These are phyloP conservation scores for Cubamyces lactineus DNA, from an alignment of 768 basidiomycete species.

Conservation along the genomic window DNA sequence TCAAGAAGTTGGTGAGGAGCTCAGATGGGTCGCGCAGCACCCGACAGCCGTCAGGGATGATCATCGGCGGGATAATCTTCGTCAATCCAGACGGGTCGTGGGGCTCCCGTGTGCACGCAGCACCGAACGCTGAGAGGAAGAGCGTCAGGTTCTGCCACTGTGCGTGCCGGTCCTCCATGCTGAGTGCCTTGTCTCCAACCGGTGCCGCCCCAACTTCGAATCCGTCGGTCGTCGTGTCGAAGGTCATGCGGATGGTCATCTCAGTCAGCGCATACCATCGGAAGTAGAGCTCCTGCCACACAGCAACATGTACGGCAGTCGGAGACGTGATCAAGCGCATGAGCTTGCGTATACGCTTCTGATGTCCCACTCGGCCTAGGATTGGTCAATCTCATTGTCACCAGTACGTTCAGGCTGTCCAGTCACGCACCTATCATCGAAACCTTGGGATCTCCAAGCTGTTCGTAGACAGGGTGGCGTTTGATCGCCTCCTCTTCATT, in stretches of 20 bases:
- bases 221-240: slow-evolving; percentile 35
- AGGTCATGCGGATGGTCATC: slow-evolving; percentile 47
- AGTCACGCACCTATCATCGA: slow-evolving; percentile 62
- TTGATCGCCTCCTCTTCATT: slow-evolving; percentile 67
- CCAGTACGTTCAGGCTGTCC: not conserved
- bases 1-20: slow-evolving; percentile 67
- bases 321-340: slow-evolving; percentile 66
- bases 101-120: slow-evolving; percentile 59
- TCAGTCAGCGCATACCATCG: slow-evolving; percentile 72
- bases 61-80: slow-evolving; percentile 54
- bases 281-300: slow-evolving; percentile 84
- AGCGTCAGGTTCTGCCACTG: slow-evolving; percentile 88
- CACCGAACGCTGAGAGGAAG: slow-evolving; percentile 76
- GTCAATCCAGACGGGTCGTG: slow-evolving; percentile 54
- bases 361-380: slow-evolving; percentile 74
- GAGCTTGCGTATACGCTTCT: slow-evolving; percentile 78
- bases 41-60: slow-evolving; percentile 76
- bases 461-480: slow-evolving; percentile 75
- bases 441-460: slow-evolving; percentile 75
- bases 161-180: slow-evolving; percentile 63
- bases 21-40: slow-evolving; percentile 58
- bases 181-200: slow-evolving; percentile 41
- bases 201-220: slow-evolving; percentile 34
- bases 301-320: slow-evolving; percentile 68
- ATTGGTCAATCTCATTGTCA: slow-evolving; percentile 11